Conservation (phyloP, 2,329 filamentous ascomycete genomes). For the Colletotrichum horii region DNA sequence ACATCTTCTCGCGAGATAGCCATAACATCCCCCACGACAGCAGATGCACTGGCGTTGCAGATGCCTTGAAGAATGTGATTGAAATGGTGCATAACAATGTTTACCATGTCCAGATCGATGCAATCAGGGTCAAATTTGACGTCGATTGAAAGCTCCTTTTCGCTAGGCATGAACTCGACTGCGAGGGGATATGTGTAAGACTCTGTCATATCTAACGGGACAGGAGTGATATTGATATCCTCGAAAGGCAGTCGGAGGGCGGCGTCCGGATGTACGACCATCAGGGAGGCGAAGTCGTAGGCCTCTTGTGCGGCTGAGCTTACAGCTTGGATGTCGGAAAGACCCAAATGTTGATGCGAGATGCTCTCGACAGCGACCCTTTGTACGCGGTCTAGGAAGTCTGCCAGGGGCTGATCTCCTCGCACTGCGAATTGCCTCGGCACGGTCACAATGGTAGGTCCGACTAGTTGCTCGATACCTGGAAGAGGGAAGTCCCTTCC, state of each 20-base stretch:
- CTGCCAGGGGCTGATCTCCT: not conserved
- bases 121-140: not conserved
- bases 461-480: slow-evolving; percentile 30
- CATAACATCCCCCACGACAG: not conserved
- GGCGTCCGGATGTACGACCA: slow-evolving; percentile 31
- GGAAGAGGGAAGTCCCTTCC: slow-evolving; percentile 30
- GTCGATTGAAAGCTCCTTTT: not conserved
- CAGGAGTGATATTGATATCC: not conserved
- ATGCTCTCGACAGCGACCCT: slow-evolving; percentile 20
- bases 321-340: slow-evolving; percentile 20
- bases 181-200: not conserved
- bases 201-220: not conserved
- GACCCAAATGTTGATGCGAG: slow-evolving; percentile 25
- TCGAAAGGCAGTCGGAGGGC: not conserved
- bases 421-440: slow-evolving; percentile 27
- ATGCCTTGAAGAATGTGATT: not conserved
- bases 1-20: not conserved
- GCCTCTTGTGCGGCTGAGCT: slow-evolving; percentile 16
- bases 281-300: slow-evolving; percentile 30
- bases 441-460: slow-evolving; percentile 33
- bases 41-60: not conserved
- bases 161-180: not conserved
- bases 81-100: not conserved
- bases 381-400: slow-evolving; percentile 19
- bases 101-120: not conserved